Evolutionary conservation across 768 basidiomycete species (phyloP).

Genomic region (Leccinum uliginosum): DNA sequence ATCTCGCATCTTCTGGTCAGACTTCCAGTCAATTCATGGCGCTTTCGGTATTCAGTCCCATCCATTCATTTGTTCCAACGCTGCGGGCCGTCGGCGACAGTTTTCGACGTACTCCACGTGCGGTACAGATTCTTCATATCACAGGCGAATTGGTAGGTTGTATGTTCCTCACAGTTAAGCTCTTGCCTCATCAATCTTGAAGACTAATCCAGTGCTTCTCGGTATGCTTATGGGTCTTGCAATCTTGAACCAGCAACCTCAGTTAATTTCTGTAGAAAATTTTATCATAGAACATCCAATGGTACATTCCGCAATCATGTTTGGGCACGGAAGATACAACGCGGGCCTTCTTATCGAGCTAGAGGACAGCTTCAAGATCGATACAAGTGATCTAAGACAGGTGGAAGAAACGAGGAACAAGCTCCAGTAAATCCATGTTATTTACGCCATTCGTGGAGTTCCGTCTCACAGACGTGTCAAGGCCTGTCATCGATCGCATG

Average conservation of each 20-base stretch:
- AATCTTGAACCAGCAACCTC: neutral
- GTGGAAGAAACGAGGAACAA: slow-evolving; percentile 12
- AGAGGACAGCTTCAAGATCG: slow-evolving; percentile 5
- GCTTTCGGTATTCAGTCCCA: neutral
- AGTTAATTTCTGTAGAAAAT: slow-evolving; percentile 4
- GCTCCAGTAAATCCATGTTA: slow-evolving; percentile 7
- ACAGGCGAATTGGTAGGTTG: slow-evolving; percentile 17
- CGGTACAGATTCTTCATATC: slow-evolving; percentile 9
- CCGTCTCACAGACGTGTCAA: slow-evolving; percentile 1
- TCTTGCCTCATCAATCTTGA: neutral
- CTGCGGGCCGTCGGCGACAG: neutral
- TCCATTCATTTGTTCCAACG: neutral
- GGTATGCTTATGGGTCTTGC: slow-evolving; percentile 5
- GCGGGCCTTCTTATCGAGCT: slow-evolving; percentile 17
- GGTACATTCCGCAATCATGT: slow-evolving; percentile 17
- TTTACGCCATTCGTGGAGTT: neutral
- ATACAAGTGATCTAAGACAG: slow-evolving; percentile 5
- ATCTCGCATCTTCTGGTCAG: slow-evolving; percentile 11
- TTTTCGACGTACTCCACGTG: neutral
- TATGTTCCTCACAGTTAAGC: neutral
- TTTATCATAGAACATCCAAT: slow-evolving; percentile 13
- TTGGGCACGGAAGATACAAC: slow-evolving; percentile 20
- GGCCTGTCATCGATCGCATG: slow-evolving; percentile 16
- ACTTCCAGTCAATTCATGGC: slow-evolving; percentile 5
- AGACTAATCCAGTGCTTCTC: slow-evolving; percentile 16